Conservation (phyloP, 2,329 filamentous ascomycete genomes). For the Chaetomium strumarium region DNA sequence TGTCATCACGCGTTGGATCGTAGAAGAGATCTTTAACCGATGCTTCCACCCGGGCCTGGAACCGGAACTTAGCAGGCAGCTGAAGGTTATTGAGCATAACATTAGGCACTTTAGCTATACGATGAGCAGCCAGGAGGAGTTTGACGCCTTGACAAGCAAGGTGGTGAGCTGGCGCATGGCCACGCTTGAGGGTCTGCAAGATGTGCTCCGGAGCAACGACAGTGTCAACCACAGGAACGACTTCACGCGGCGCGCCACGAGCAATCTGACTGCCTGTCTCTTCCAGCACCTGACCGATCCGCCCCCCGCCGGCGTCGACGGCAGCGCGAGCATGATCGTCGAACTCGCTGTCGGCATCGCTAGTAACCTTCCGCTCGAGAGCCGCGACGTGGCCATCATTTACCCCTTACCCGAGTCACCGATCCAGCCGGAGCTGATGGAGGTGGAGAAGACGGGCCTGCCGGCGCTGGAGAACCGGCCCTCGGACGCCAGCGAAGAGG, state of each 20-base stretch:
- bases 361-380: slow-evolving; percentile 81
- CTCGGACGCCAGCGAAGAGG: slow-evolving; percentile 36
- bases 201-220: slow-evolving; percentile 59
- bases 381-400: slow-evolving; percentile 79
- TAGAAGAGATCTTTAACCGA: slow-evolving; percentile 84
- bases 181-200: slow-evolving; percentile 83
- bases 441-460: slow-evolving; percentile 68
- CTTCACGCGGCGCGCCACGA: slow-evolving; percentile 65
- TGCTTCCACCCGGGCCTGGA: slow-evolving; percentile 92
- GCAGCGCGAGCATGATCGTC: slow-evolving; percentile 85
- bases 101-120: slow-evolving; percentile 73
- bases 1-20: slow-evolving; percentile 81
- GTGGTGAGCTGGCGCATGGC: slow-evolving; percentile 90
- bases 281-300: slow-evolving; percentile 71
- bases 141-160: slow-evolving; percentile 79
- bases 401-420: slow-evolving; percentile 75
- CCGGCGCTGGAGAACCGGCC: slow-evolving; percentile 50
- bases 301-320: slow-evolving; percentile 74
- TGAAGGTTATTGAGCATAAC: slow-evolving; percentile 84
- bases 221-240: slow-evolving; percentile 60
- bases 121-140: slow-evolving; percentile 75
- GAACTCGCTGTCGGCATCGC: slow-evolving; percentile 84
- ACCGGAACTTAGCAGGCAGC: slow-evolving; percentile 62
- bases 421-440: slow-evolving; percentile 73
- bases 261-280: slow-evolving; percentile 61